These are phyloP conservation scores for Pyrenochaeta sp. DNA, from an alignment of 2,329 filamentous ascomycete genomes.

Conservation along the genomic window DNA sequence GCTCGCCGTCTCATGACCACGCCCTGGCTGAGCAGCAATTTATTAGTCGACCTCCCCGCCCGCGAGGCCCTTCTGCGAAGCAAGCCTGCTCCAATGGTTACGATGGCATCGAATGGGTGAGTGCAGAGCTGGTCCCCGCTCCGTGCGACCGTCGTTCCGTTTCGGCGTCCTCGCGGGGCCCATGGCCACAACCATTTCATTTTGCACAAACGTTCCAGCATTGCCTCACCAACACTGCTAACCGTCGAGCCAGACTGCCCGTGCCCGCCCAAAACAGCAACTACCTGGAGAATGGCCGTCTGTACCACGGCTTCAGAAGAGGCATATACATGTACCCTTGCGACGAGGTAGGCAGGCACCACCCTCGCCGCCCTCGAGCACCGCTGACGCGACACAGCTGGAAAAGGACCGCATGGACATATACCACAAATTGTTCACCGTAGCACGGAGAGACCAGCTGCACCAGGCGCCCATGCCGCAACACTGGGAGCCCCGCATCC, in stretches of 20 bases:
- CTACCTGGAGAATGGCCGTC: slow-evolving; percentile 71
- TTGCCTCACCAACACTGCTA: slow-evolving; percentile 2
- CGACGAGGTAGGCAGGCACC: slow-evolving; percentile 67
- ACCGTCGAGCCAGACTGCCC: slow-evolving; percentile 41
- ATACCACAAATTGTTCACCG: slow-evolving; percentile 78
- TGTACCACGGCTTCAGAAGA: slow-evolving; percentile 72
- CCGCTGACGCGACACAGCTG: slow-evolving; percentile 55
- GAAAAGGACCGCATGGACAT: slow-evolving; percentile 84
- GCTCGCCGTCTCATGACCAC: slow-evolving; percentile 31
- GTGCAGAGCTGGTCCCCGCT: slow-evolving; percentile 43
- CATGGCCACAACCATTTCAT: slow-evolving; percentile 6
- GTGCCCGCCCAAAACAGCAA: slow-evolving; percentile 54
- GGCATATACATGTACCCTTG: slow-evolving; percentile 80
- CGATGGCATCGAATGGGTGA: slow-evolving; percentile 56
- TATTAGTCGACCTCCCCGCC: slow-evolving; percentile 29
- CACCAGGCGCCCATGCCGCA: slow-evolving; percentile 55
- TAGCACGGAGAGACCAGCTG: slow-evolving; percentile 65
- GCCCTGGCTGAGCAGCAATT: slow-evolving; percentile 21
- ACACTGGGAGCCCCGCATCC: slow-evolving; percentile 57
- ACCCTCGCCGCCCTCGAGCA: slow-evolving; percentile 1
- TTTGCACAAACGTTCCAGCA: not conserved
- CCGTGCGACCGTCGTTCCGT: slow-evolving; percentile 37
- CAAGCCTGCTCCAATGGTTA: slow-evolving; percentile 51
- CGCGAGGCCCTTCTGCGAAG: slow-evolving; percentile 29
- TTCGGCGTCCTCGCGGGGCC: slow-evolving; percentile 10